Evolutionary conservation across 2,329 filamentous ascomycete species (phyloP).

Genomic region (Scytalidium lignicola): DNA sequence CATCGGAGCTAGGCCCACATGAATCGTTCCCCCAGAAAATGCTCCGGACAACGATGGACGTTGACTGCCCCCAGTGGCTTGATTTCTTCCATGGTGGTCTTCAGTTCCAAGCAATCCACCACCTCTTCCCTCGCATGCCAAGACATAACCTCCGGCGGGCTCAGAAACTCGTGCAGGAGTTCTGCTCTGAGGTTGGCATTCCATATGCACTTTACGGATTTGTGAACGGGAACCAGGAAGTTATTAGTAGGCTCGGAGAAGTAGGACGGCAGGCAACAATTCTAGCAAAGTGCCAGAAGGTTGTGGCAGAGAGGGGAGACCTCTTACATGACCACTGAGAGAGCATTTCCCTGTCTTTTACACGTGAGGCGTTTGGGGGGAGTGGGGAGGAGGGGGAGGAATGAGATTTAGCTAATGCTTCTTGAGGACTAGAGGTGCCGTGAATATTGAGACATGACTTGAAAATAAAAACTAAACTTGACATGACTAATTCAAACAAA

Average conservation of each 20-base stretch:
- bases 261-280: constrained; percentile 76
- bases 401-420: no score
- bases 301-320: constrained; percentile 26
- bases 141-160: constrained; percentile 74
- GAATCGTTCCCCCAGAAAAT: constrained; percentile 90
- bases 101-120: constrained; percentile 86
- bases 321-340: constrained; percentile 23
- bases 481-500: no score
- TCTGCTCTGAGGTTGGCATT: constrained; percentile 76
- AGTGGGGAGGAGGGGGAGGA: no score
- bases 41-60: constrained; percentile 89
- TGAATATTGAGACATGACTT: no score
- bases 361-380: no score
- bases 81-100: constrained; percentile 86
- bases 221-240: constrained; percentile 74
- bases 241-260: constrained; percentile 71
- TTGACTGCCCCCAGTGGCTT: constrained; percentile 82
- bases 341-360: neutral
- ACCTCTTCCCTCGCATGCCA: constrained; percentile 78
- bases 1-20: constrained; percentile 72
- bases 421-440: no score
- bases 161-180: constrained; percentile 72
- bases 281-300: constrained; percentile 66
- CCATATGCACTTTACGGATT: constrained; percentile 86
- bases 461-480: no score